phyloP scores from a whole-genome alignment of 192 early-diverging fungal genomes.

The Phlyctochytrium arcticum region DNA sequence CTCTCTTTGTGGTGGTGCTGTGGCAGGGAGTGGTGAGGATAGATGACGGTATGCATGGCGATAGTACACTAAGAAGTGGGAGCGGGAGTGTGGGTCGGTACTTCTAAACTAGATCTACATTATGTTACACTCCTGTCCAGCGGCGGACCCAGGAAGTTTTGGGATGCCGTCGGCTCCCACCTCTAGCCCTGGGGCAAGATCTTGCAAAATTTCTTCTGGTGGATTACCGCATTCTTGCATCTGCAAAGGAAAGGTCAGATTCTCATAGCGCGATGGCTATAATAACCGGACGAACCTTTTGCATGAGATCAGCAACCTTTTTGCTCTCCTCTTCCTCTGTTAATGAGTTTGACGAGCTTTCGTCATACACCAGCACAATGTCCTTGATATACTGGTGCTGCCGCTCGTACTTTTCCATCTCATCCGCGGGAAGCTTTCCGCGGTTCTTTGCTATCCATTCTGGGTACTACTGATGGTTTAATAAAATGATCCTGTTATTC shows the following conservation, averaged over 20 bases:
- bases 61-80: too few species aligned
- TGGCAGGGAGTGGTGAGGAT: too few species aligned
- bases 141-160: slow-evolving; percentile 46
- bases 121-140: slow-evolving; percentile 30
- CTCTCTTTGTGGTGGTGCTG: too few species aligned
- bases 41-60: too few species aligned
- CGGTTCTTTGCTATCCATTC: slow-evolving; percentile 81
- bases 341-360: slow-evolving; percentile 56
- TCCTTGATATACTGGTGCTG: slow-evolving; percentile 75
- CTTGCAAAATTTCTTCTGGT: slow-evolving; percentile 82
- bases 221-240: slow-evolving; percentile 98
- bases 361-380: slow-evolving; percentile 82
- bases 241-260: slow-evolving; percentile 27
- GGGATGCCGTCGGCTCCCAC: slow-evolving; percentile 71
- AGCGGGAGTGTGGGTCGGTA: too few species aligned
- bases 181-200: slow-evolving; percentile 88
- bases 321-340: slow-evolving; percentile 62
- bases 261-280: too few species aligned
- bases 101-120: too few species aligned
- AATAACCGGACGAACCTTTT: slow-evolving; percentile 60
- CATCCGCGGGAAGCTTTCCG: slow-evolving; percentile 60
- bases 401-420: slow-evolving; percentile 70
- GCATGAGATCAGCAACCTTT: slow-evolving; percentile 86
- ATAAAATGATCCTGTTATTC: neutral
- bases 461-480: slow-evolving; percentile 65